Evolutionary conservation across 2,329 filamentous ascomycete genomes (phyloP).

Genomic region (Phialocephala subalpina): DNA sequence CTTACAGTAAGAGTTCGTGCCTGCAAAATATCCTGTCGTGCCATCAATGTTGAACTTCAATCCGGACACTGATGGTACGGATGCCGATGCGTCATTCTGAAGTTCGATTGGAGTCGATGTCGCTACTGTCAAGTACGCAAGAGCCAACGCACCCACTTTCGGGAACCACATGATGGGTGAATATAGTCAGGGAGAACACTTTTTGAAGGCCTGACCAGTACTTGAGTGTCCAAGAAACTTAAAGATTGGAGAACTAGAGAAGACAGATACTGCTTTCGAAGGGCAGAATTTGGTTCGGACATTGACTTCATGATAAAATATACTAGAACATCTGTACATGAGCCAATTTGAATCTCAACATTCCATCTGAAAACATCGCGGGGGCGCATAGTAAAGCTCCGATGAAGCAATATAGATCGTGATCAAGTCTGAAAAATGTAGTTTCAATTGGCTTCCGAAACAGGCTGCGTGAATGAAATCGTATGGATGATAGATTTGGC

Average conservation of each 20-base stretch:
- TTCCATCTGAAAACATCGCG: background rate
- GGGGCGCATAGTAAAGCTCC: background rate
- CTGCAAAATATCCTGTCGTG: slow-evolving; percentile 56
- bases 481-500: background rate
- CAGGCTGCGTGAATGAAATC: background rate
- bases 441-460: background rate
- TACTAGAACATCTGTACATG: background rate
- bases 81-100: background rate
- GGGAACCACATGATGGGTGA: background rate
- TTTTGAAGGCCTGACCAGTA: background rate
- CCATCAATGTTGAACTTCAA: slow-evolving; percentile 51
- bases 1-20: slow-evolving; percentile 65
- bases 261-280: background rate
- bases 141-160: background rate
- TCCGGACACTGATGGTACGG: background rate
- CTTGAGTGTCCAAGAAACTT: background rate
- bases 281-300: background rate
- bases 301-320: background rate
- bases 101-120: background rate
- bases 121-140: background rate
- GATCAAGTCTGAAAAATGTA: background rate
- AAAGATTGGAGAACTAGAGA: background rate
- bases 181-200: background rate
- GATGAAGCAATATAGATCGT: background rate
- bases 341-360: background rate